Percentiles rank a stretch among this genome's conserved stretches.
These are phyloP conservation scores for Rutstroemia sp. DNA, from an alignment of 2,329 filamentous ascomycete genomes.

Conservation along the genomic window DNA sequence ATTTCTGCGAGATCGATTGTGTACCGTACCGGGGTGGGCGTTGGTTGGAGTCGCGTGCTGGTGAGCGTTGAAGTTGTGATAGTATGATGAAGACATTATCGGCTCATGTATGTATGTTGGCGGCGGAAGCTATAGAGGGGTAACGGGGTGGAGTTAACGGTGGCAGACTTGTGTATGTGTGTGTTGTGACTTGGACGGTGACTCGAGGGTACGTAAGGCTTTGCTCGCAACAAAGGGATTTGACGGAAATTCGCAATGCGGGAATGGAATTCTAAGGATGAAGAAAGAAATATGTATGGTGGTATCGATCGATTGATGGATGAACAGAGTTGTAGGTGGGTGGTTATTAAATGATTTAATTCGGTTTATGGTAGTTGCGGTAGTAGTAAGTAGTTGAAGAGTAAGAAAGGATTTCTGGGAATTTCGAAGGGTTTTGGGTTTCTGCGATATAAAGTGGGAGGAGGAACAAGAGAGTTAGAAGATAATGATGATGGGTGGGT, in stretches of 20 bases:
- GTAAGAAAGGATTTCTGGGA: background rate
- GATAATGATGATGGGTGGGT: background rate
- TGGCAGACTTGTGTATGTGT: background rate
- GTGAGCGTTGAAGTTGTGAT: constrained; percentile 54
- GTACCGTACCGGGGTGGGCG: constrained; percentile 43
- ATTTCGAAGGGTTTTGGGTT: background rate
- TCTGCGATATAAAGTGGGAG: constrained; percentile 3
- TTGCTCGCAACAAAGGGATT: constrained; percentile 6
- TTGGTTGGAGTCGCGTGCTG: constrained; percentile 46
- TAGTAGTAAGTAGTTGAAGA: background rate
- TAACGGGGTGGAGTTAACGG: background rate
- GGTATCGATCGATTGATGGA: background rate
- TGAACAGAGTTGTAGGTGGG: background rate
- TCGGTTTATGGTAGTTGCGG: background rate
- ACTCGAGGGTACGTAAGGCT: constrained; percentile 2
- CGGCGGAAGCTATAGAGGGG: background rate
- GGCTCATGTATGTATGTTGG: constrained; percentile 23
- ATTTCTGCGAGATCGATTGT: constrained; percentile 77
- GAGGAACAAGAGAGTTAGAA: background rate
- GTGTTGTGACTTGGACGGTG: background rate
- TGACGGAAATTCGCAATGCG: background rate
- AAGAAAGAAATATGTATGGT: background rate
- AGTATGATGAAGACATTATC: constrained; percentile 55
- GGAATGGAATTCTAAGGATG: background rate
- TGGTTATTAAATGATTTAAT: background rate